These are phyloP conservation scores for Coemansia sp. DNA, from an alignment of 192 early-diverging fungal genomes.

Conservation along the genomic window DNA sequence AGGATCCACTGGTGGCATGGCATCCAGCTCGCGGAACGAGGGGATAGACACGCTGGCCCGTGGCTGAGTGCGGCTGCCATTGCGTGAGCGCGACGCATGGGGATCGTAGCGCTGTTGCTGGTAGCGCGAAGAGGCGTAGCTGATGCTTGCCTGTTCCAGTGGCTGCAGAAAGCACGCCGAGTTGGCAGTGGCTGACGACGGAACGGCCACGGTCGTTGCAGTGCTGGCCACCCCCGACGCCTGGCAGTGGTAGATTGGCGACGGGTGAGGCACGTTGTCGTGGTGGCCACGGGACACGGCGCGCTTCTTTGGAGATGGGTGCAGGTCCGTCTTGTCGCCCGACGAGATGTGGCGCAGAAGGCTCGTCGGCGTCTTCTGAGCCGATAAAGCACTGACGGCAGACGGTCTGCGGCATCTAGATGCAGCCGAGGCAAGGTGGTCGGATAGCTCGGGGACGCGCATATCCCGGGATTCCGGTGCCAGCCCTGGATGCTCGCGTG, in stretches of 20 bases:
- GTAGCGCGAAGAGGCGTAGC: slow-evolving; percentile 31
- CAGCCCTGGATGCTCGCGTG: too few relatives aligned
- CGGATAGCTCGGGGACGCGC: too few relatives aligned
- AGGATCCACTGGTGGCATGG: background rate
- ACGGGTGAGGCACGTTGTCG: slow-evolving; percentile 41
- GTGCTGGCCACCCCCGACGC: slow-evolving; percentile 1
- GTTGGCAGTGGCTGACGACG: slow-evolving; percentile 11
- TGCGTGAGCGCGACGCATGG: background rate
- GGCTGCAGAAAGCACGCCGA: slow-evolving; percentile 41
- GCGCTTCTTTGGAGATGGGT: slow-evolving; percentile 48
- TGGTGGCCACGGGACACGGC: slow-evolving; percentile 39
- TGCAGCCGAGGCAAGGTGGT: too few relatives aligned
- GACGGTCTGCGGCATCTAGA: too few relatives aligned
- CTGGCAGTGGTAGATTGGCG: slow-evolving; percentile 29
- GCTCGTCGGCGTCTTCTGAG: slow-evolving; percentile 22
- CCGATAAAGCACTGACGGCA: too few relatives aligned
- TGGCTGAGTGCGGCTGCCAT: background rate
- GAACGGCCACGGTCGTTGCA: slow-evolving; percentile 2
- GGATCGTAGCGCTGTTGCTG: slow-evolving; percentile 47
- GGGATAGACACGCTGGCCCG: slow-evolving; percentile 30
- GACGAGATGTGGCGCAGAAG: slow-evolving; percentile 25
- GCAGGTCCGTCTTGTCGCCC: slow-evolving; percentile 19
- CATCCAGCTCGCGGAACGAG: slow-evolving; percentile 12
- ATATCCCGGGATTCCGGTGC: too few relatives aligned
- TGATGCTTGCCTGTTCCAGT: slow-evolving; percentile 19